Evolutionary conservation across 257 asterid species (phyloP).

Genomic region (Solanum lycopersicoides): DNA sequence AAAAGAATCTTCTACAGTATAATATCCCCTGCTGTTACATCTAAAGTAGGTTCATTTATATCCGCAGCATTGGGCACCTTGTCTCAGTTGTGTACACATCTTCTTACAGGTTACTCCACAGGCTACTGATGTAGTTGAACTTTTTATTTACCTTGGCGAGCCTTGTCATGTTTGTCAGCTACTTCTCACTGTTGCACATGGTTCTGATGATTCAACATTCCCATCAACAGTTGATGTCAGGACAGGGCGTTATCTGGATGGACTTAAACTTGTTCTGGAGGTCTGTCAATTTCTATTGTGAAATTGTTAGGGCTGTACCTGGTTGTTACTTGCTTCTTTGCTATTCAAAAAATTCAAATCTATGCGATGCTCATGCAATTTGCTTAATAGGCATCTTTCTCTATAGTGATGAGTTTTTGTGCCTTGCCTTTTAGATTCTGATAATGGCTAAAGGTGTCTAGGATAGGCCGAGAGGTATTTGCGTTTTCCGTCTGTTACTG

Average conservation of each 20-base stretch:
- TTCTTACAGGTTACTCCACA: conserved; percentile 65
- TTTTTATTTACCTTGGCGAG: conserved; percentile 86
- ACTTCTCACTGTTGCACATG: conserved; percentile 90
- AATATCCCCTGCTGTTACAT: neutral
- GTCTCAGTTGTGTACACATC: neutral
- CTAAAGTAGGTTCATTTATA: neutral
- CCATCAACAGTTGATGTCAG: conserved; percentile 96
- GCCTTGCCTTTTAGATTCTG: neutral
- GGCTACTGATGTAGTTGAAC: conserved; percentile 93
- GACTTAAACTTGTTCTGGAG: conserved; percentile 90
- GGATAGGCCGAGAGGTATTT: neutral
- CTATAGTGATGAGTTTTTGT: neutral
- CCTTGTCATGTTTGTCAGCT: conserved; percentile 94
- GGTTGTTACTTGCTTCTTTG: neutral
- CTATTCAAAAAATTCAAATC: neutral
- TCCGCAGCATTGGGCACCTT: neutral
- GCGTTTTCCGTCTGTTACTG: neutral
- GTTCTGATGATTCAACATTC: conserved; percentile 91
- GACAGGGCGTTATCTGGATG: conserved; percentile 79
- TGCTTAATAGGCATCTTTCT: neutral
- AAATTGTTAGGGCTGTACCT: conserved; percentile 21
- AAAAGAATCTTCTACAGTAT: neutral
- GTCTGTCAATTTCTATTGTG: conserved; percentile 40
- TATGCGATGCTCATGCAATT: neutral
- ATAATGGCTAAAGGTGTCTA: neutral